Conservation (phyloP, 768 basidiomycete genomes). For the Gyrodon lividus region DNA sequence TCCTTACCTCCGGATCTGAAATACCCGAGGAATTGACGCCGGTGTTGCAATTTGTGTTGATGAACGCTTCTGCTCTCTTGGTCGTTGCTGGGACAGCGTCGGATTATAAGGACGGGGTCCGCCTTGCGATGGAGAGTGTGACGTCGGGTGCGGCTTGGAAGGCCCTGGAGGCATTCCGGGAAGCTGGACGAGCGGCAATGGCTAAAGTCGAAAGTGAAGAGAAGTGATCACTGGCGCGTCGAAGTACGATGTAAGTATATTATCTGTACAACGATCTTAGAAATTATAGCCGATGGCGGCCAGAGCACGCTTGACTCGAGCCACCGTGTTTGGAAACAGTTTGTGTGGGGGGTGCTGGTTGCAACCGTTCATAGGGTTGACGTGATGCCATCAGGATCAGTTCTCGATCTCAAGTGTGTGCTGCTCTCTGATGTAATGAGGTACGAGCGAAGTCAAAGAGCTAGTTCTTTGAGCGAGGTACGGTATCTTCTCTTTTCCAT, state of each 20-base stretch:
- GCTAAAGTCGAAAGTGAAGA: neutral
- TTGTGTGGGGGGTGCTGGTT: no score
- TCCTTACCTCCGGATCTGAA: conserved; percentile 58
- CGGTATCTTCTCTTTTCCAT: no score
- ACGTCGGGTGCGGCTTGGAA: conserved; percentile 59
- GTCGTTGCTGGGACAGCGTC: conserved; percentile 77
- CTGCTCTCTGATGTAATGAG: no score
- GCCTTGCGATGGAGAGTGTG: conserved; percentile 61
- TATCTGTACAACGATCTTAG: no score
- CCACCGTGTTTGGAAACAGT: no score
- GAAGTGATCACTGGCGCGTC: neutral
- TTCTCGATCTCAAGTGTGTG: no score
- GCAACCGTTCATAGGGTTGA: no score
- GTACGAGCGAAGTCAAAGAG: no score
- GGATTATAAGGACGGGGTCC: conserved; percentile 69
- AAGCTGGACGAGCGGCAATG: conserved; percentile 31
- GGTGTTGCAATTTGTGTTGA: conserved; percentile 80
- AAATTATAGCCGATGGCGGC: no score
- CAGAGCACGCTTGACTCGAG: no score
- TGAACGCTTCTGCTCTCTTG: conserved; percentile 88
- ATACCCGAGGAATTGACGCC: conserved; percentile 59
- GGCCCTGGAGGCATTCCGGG: conserved; percentile 52
- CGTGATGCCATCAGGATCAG: no score
- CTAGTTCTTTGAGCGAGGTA: no score
- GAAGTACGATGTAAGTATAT: neutral